Base-by-base conservation (phyloP, 129 eudicot species). In the Artemisia annua region DNA sequence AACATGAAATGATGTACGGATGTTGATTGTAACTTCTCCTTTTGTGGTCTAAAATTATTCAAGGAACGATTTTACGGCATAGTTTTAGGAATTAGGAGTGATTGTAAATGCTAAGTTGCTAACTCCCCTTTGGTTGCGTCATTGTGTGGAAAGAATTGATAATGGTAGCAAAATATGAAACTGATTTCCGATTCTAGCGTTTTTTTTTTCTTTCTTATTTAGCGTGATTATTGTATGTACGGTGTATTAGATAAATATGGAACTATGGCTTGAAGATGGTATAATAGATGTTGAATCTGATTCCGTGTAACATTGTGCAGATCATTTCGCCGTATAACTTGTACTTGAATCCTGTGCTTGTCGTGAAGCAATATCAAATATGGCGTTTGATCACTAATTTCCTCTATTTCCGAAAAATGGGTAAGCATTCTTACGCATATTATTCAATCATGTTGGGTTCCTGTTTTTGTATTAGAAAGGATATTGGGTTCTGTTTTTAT, bases 351-450 rank as follows among this genome's bases (percentile, higher is more conserved):
- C 99, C 99, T 2, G 85, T 54, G 69, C 93, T 90, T 49, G 99
- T 94, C 20, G 87, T 90, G 75, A 95, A 95, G 88, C 96, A 90
- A 28, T 95, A 90, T 69, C 97, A 95, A 72, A n/a, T 88, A 68
- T 95, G 99, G 99, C 87, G 99, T 7, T 85, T 95, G 57, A 64
- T 90, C 68, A 95, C 99, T 66, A 95, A 95, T 77, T 95, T 95
- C 71, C 75, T 95, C 32, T 90, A 95, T 79, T 95, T 95, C 81
- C 86, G 99, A 7, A 95, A 95, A 82, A 88, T 95, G 99, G 99
- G 99, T 95, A 86, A 55, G 70, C 64, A 61, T 53, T 53, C 67
- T 48, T 69, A 30, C 61, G 30, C 60, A 2, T 74, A 46, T 63
- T 11, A 48, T 53, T 44, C 75, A 18, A 50, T n/a, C 49, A 39